Evolutionary conservation across 2,329 filamentous ascomycete species (phyloP).

Genomic region (Fusarium sp.): DNA sequence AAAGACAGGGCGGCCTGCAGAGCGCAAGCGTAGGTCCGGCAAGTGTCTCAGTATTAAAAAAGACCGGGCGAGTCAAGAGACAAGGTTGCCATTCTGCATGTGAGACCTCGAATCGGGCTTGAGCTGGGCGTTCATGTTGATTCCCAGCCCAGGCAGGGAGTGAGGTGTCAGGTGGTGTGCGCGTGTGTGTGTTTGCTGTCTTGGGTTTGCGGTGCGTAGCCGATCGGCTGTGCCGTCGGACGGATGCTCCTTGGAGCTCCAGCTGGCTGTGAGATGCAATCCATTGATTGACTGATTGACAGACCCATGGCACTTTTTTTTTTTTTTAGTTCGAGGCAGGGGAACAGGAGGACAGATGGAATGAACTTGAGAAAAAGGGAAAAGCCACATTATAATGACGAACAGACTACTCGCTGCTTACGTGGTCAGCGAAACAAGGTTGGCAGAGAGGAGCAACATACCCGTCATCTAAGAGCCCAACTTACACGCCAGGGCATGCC

Average conservation of each 20-base stretch:
- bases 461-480: neutral
- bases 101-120: conserved; percentile 6
- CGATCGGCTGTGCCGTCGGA: conserved; percentile 25
- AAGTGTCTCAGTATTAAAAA: conserved; percentile 6
- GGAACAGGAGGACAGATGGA: conserved; percentile 6
- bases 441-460: neutral
- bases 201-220: conserved; percentile 25
- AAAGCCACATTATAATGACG: conserved; percentile 15
- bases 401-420: conserved; percentile 2
- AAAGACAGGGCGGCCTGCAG: conserved; percentile 11
- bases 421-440: neutral
- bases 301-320: neutral
- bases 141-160: neutral
- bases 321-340: conserved; percentile 1
- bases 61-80: neutral
- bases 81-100: neutral
- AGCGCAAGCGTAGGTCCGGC: neutral
- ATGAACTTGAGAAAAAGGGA: conserved; percentile 4
- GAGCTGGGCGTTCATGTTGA: conserved; percentile 6
- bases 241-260: neutral
- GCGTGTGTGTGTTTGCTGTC: conserved; percentile 21
- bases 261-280: conserved; percentile 3
- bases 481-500: neutral
- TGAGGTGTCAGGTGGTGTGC: conserved; percentile 1
- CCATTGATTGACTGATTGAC: neutral